Conservation (phyloP, 345 rosid genomes). For the Gossypium thurberi region DNA sequence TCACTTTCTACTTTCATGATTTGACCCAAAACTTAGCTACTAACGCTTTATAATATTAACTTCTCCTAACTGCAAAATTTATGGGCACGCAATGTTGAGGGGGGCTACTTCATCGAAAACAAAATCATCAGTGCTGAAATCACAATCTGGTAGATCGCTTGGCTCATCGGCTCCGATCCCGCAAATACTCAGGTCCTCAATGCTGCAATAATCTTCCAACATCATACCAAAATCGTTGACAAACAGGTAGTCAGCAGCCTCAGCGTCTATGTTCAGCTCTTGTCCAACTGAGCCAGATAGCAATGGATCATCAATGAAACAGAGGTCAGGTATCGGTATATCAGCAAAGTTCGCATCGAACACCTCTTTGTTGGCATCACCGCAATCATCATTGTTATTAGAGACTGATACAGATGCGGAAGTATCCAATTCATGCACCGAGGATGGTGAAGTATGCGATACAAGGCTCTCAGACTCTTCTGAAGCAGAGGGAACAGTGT, state of each 20-base stretch:
- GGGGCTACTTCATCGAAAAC: conserved; percentile 6
- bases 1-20: neutral
- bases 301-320: conserved; percentile 37
- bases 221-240: conserved; percentile 42
- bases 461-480: conserved; percentile 43
- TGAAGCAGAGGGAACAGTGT: conserved; percentile 22
- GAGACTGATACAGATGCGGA: conserved; percentile 23
- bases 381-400: conserved; percentile 7
- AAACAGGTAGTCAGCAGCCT: conserved; percentile 34
- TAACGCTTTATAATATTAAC: neutral
- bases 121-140: conserved; percentile 22
- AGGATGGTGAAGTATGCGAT: conserved; percentile 52
- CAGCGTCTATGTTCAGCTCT: conserved; percentile 37
- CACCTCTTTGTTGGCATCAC: conserved; percentile 13
- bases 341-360: conserved; percentile 26
- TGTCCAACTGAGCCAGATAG: conserved; percentile 22
- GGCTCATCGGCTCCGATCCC: conserved; percentile 46
- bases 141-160: conserved; percentile 70
- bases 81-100: conserved; percentile 52
- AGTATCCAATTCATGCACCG: conserved; percentile 43
- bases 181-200: conserved; percentile 43
- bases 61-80: conserved; percentile 77
- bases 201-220: conserved; percentile 42
- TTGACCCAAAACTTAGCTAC: neutral
- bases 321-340: conserved; percentile 42